Base-by-base conservation (phyloP, 768 basidiomycete species). In the Asterophora parasitica region DNA sequence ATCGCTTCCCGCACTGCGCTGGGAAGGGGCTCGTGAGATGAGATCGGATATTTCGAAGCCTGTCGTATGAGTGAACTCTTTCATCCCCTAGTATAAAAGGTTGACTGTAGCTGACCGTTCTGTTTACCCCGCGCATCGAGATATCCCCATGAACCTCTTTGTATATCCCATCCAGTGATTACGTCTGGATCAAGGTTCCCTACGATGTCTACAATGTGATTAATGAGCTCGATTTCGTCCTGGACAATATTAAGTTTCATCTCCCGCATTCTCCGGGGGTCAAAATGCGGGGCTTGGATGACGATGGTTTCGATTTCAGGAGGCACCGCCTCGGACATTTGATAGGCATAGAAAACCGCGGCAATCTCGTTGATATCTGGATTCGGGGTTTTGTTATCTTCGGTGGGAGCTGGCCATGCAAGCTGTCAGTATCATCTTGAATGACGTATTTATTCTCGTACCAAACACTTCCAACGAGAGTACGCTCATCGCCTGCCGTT, bases 121-220 rank as follows among this genome's bases (percentile, higher is more conserved):
- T 65, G 62, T 44, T 62, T 62, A 12, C 81, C 86, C 34, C 95
- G 76, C n/a, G 78, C 77, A 41, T 74, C 69, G 1, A 96, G 67
- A 64, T 92, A 98, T 0, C 94, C 94, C 95, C 96, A 99, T 5
- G 90, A 92, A 2, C 77, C 73, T 15, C 72, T 71, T 60, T 96
- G 92, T 10, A 95, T 74, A 51, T 99, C 95, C 91, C 92, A 98
- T 12, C 95, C 95, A 0, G 81, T 76, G 7, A 98, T 59, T 33
- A 97, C 84, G 62, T 99, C 96, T 0, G 96, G 96, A 67, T 98
- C 92, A 53, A 90, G 68, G 1, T 81, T 78, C 17, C 79, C 58
- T 0, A 96, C 78, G 23, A 81, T 66, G 60, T 98, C 92, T 20
- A 89, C 70, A 6, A 90, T 56, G 28, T 67, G 66, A 58, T 96